phyloP scores from a whole-genome alignment of 2,329 filamentous ascomycete species.

The Chaetomiaceae sp. region DNA sequence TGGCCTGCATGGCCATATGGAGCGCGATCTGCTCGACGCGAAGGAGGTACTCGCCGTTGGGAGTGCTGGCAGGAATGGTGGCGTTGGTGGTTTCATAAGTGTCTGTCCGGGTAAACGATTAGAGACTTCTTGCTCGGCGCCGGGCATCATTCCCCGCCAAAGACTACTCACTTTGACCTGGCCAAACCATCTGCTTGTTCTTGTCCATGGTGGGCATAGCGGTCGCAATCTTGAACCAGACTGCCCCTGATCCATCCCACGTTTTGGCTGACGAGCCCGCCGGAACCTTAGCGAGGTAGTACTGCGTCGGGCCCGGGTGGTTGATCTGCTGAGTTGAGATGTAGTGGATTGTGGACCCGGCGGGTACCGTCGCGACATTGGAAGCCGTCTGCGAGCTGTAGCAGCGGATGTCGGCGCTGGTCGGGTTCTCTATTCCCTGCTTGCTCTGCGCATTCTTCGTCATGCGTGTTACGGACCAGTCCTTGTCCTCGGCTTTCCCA shows the following conservation, averaged over 20 bases:
- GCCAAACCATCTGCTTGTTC: constrained; percentile 44
- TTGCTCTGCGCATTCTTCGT: constrained; percentile 37
- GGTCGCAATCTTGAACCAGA: constrained; percentile 38
- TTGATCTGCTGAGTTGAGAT: constrained; percentile 36
- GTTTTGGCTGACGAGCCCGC: constrained; percentile 31
- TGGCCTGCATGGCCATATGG: constrained; percentile 34
- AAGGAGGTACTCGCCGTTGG: constrained; percentile 37
- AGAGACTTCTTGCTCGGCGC: too few species aligned
- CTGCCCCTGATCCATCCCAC: constrained; percentile 36
- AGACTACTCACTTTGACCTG: constrained; percentile 31
- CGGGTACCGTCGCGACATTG: constrained; percentile 29
- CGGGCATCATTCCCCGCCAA: too few species aligned
- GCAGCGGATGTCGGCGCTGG: constrained; percentile 34
- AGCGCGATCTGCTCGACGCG: constrained; percentile 40
- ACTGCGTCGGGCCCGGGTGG: constrained; percentile 39
- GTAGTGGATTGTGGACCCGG: constrained; percentile 34
- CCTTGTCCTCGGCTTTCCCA: constrained; percentile 31
- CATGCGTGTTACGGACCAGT: constrained; percentile 35
- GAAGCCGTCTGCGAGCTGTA: constrained; percentile 33
- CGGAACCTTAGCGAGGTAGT: constrained; percentile 38
- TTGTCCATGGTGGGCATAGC: constrained; percentile 42
- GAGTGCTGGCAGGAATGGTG: constrained; percentile 34
- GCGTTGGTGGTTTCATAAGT: constrained; percentile 33
- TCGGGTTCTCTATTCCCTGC: constrained; percentile 32
- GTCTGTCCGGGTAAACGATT: too few species aligned